Evolutionary conservation across 2,329 filamentous ascomycete genomes (phyloP).

Genomic region (Colletotrichum destructivum): DNA sequence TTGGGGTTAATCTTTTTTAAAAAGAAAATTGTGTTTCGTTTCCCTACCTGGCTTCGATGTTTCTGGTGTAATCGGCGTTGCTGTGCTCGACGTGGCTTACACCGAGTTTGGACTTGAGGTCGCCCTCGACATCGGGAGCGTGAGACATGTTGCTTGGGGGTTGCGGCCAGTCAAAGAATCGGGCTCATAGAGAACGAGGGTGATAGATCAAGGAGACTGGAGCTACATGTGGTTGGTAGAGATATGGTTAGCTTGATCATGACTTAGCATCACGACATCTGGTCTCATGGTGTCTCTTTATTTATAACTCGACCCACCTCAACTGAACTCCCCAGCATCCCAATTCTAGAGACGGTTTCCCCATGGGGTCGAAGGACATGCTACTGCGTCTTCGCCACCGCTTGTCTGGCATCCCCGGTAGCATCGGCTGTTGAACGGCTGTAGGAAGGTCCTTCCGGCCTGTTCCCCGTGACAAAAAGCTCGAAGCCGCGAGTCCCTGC

Average conservation of each 20-base stretch:
- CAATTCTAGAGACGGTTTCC: background rate
- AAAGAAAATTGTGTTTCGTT: too few species aligned
- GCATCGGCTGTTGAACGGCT: conserved; percentile 28
- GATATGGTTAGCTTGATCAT: background rate
- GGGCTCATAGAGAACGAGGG: background rate
- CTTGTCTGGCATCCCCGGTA: background rate
- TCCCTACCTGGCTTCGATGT: conserved; percentile 51
- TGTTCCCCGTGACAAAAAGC: conserved; percentile 19
- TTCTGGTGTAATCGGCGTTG: conserved; percentile 48
- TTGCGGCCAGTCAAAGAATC: background rate
- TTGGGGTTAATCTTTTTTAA: too few species aligned
- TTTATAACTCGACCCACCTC: conserved; percentile 27
- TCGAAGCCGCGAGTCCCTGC: conserved; percentile 16
- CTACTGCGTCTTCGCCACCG: conserved; percentile 16
- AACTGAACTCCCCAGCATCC: background rate
- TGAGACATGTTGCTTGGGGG: conserved; percentile 19
- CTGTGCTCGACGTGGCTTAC: conserved; percentile 43
- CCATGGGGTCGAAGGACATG: conserved; percentile 5
- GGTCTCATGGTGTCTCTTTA: conserved; percentile 4
- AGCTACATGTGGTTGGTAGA: too few species aligned
- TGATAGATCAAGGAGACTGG: background rate
- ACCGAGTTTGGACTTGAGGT: conserved; percentile 41
- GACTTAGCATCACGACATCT: background rate
- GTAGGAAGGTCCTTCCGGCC: background rate
- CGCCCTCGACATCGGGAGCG: conserved; percentile 45